phyloP scores from a whole-genome alignment of 768 basidiomycete species.

The Suillus plorans region DNA sequence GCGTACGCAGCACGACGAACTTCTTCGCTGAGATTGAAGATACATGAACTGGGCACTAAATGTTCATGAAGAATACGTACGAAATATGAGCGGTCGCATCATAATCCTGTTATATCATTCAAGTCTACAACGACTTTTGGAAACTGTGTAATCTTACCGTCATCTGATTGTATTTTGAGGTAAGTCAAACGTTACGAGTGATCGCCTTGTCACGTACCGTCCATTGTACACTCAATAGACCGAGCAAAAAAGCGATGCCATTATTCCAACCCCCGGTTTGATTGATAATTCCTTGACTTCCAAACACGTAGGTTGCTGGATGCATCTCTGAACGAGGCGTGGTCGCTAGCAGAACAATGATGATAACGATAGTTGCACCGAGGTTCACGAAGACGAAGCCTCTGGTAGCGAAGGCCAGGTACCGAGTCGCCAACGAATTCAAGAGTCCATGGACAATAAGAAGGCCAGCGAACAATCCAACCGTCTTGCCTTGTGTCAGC shows the following conservation, averaged over 20 bases:
- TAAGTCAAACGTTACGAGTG: neutral
- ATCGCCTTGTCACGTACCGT: conserved; percentile 48
- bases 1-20: conserved; percentile 79
- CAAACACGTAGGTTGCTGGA: conserved; percentile 76
- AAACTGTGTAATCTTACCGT: conserved; percentile 39
- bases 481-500: conserved; percentile 56
- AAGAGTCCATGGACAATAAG: conserved; percentile 68
- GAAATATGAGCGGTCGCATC: conserved; percentile 83
- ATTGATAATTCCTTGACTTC: conserved; percentile 70
- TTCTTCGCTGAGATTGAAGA: conserved; percentile 55
- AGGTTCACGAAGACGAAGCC: conserved; percentile 88
- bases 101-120: conserved; percentile 52
- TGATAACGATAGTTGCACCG: conserved; percentile 79
- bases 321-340: conserved; percentile 80
- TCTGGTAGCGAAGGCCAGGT: conserved; percentile 71
- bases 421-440: conserved; percentile 75
- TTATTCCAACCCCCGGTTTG: conserved; percentile 77
- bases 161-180: conserved; percentile 39
- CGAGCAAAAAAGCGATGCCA: conserved; percentile 83
- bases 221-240: conserved; percentile 86
- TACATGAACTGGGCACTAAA: neutral
- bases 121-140: neutral
- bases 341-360: conserved; percentile 78
- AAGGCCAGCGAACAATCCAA: conserved; percentile 75
- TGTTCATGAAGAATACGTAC: conserved; percentile 39